Conservation (phyloP, 2,329 filamentous ascomycete species). For the Lachnellula cervina region DNA sequence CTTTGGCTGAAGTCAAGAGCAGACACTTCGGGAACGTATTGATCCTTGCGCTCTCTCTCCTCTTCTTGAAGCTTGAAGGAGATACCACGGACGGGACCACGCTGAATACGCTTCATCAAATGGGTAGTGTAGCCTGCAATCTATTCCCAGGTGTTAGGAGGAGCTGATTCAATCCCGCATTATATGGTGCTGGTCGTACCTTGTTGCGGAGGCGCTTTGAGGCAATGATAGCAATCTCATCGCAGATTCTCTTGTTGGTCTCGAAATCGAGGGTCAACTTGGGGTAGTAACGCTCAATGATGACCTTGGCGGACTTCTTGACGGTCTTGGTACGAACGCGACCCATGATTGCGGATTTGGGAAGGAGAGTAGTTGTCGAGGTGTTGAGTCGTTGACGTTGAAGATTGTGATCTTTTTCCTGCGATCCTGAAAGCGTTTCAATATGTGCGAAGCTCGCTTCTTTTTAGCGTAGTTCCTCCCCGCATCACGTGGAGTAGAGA, state of each 20-base stretch:
- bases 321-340: constrained; percentile 41
- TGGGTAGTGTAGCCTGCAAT: constrained; percentile 98
- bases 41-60: constrained; percentile 99
- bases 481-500: too few relatives aligned
- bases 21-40: constrained; percentile 98
- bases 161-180: background rate
- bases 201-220: constrained; percentile 99
- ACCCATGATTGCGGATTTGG: constrained; percentile 35
- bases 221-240: constrained; percentile 99
- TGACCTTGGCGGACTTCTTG: constrained; percentile 79
- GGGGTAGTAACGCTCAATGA: constrained; percentile 98
- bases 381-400: background rate
- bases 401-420: background rate
- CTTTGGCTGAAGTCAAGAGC: constrained; percentile 97
- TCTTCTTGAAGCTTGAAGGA: constrained; percentile 99
- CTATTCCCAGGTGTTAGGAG: constrained; percentile 40
- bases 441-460: background rate
- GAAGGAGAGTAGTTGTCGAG: background rate
- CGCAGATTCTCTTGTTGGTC: constrained; percentile 99
- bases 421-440: background rate
- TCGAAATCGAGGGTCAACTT: constrained; percentile 99
- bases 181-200: constrained; percentile 46
- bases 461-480: too few relatives aligned
- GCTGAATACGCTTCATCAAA: constrained; percentile 99
- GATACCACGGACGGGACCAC: constrained; percentile 97